Evolutionary conservation across 495 filamentous ascomycete genomes (phyloP), one percentile per base, ranked within the genome.

Genomic region (Tuber calosporum): DNA sequence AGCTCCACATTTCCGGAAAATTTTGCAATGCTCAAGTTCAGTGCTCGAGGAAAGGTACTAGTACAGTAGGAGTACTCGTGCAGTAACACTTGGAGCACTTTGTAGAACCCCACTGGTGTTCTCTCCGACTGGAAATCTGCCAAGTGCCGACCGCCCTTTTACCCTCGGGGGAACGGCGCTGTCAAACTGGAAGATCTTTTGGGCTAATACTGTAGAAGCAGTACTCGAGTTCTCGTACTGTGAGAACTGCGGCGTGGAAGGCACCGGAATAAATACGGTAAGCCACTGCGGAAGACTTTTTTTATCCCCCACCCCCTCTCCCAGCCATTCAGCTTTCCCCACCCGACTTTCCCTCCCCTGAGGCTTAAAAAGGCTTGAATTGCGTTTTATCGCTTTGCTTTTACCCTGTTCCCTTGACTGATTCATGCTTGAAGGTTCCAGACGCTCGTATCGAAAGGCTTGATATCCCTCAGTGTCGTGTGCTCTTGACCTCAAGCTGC

Each of bases 401-500:
- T 62, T 34, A 62, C 53, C 53, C 53, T n/a, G 53, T 62, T 17
- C 53, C 53, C 13, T 62, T 62, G 17, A 34, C 26, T 17, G 6
- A 62, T 62, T 62, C 26, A 26, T 62, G 13, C 11, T 13, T 26
- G 13, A 26, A 62, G 30, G 26, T 62, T 62, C 26, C 53, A 62
- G 34, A 34, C 5, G 15, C 19, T 45, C 53, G 53, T 34, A 62
- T 11, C 26, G 26, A 62, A 62, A 34, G 53, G 53, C 53, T 62
- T 34, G 53, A 62, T 62, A 13, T 34, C 53, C 34, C 34, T 62
- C 13, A 34, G 26, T 34, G 53, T 62, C 26, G 53, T 62, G 73
- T 58, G 19, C 42, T 69, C 69, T 45, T 70, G 73, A 68, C 77
- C 76, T 69, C 73, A 79, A 79, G 76, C 77, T 79, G 77, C 76